Base-by-base conservation (phyloP, 2,329 filamentous ascomycete genomes). In the Neonectria sp. region DNA sequence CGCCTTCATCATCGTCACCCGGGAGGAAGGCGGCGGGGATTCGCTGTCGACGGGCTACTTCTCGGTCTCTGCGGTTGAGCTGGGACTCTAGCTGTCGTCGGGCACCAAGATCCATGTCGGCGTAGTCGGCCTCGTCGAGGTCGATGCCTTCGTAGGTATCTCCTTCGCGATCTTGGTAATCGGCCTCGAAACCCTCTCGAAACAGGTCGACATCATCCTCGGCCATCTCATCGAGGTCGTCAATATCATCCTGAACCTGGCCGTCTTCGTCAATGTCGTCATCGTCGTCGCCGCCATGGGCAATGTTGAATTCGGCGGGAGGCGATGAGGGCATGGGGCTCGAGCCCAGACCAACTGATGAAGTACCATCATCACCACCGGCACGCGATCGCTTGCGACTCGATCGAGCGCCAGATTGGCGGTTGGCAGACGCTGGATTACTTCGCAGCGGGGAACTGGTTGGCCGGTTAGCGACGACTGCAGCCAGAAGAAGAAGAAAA, bases 181-280 rank as follows among this genome's bases (percentile, higher is more conserved):
- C 93, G 57, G 86, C 87, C 77, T 93, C 90, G 73, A 92, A 92
- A 31, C 92, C 91, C 68, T 92, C 89, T 48, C 89, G 91, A 78
- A 95, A 95, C 43, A 93, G 85, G 76, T 95, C 92, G 68, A 96
- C 89, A 63, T 93, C 92, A 60, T 95, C 93, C 76, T 95, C 94
- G 11, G 93, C 92, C 84, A 90, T 90, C 77, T 95, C 93, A 74
- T 96, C 94, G 49, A 95, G 87, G 63, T 96, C 92, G 60, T 94
- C 93, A 21, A 91, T 85, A 72, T 92, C 91, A 71, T 92, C 91
- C 71, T 94, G 91, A 52, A 91, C 85, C 76, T 94, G 91, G 56
- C 89, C 87, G 57, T 94, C 91, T 57, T 92, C 90, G 62, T 94
- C 87, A 45, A 92, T 88, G 73, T 93, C 91, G 68, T 95, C 93